These are phyloP conservation scores for Scopulariopsis brevicaulis DNA, from an alignment of 2,329 filamentous ascomycete species.

Conservation along the genomic window DNA sequence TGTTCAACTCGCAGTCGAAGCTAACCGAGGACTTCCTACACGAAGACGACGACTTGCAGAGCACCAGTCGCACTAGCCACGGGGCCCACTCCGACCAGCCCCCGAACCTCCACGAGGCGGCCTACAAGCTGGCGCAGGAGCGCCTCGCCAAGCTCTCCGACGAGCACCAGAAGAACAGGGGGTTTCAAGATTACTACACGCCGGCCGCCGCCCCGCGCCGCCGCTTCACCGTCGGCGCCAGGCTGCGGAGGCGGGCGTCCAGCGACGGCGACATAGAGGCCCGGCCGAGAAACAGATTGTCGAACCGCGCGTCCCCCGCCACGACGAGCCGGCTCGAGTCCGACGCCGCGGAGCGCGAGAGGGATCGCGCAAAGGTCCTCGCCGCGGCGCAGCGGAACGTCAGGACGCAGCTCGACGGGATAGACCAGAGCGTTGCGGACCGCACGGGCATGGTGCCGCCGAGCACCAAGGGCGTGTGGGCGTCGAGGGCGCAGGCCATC, in stretches of 20 bases:
- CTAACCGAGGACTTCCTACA: background rate
- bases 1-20: conserved; percentile 55
- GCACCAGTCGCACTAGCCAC: background rate
- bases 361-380: conserved; percentile 65
- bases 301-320: conserved; percentile 60
- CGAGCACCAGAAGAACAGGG: conserved; percentile 49
- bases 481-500: conserved; percentile 59
- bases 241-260: conserved; percentile 50
- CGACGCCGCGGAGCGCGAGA: conserved; percentile 61
- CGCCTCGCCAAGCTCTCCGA: conserved; percentile 70
- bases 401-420: conserved; percentile 61
- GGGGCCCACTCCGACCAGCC: conserved; percentile 18
- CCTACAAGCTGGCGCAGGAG: conserved; percentile 76
- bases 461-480: conserved; percentile 64
- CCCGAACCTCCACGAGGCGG: conserved; percentile 70
- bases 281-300: conserved; percentile 27
- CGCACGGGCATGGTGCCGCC: conserved; percentile 66
- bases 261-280: conserved; percentile 58
- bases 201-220: conserved; percentile 22
- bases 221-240: conserved; percentile 38
- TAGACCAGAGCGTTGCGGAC: conserved; percentile 71
- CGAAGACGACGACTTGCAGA: background rate
- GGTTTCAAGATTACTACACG: conserved; percentile 70
- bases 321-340: conserved; percentile 55
- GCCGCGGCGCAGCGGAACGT: conserved; percentile 79